Evolutionary conservation across 768 basidiomycete genomes (phyloP).

Genomic region (Lactarius vividus): DNA sequence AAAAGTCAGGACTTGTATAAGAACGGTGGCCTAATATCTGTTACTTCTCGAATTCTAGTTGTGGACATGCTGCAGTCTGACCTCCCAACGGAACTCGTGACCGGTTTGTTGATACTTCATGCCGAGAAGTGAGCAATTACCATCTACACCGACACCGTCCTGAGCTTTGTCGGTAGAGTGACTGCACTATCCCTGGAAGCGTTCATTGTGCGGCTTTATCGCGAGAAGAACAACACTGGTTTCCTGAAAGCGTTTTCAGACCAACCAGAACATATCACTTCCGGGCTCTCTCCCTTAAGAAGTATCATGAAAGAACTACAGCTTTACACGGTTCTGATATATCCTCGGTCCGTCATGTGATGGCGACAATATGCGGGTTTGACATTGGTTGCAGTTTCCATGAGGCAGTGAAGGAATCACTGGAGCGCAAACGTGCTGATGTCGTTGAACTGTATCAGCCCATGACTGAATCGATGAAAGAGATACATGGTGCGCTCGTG

Average conservation of each 20-base stretch:
- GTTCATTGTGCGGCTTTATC: constrained; percentile 88
- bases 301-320: constrained; percentile 93
- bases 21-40: constrained; percentile 83
- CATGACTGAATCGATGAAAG: constrained; percentile 82
- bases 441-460: constrained; percentile 89
- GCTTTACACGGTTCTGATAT: constrained; percentile 84
- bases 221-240: constrained; percentile 84
- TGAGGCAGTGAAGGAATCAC: constrained; percentile 75
- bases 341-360: constrained; percentile 65
- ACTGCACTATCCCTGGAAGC: constrained; percentile 83
- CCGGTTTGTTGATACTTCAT: constrained; percentile 86
- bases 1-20: constrained; percentile 76
- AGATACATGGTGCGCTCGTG: constrained; percentile 88
- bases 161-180: constrained; percentile 48
- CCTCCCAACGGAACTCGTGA: constrained; percentile 81
- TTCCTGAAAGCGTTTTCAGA: constrained; percentile 98
- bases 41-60: constrained; percentile 91
- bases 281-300: constrained; percentile 85
- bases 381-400: constrained; percentile 64
- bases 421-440: constrained; percentile 83
- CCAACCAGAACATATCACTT: constrained; percentile 92
- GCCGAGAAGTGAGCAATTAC: constrained; percentile 69
- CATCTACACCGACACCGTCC: not conserved
- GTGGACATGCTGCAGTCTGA: constrained; percentile 91
- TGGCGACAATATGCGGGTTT: constrained; percentile 14